These are phyloP conservation scores for Heterobasidion annosum DNA, from an alignment of 1,284 basidiomycete species.

Conservation along the genomic window DNA sequence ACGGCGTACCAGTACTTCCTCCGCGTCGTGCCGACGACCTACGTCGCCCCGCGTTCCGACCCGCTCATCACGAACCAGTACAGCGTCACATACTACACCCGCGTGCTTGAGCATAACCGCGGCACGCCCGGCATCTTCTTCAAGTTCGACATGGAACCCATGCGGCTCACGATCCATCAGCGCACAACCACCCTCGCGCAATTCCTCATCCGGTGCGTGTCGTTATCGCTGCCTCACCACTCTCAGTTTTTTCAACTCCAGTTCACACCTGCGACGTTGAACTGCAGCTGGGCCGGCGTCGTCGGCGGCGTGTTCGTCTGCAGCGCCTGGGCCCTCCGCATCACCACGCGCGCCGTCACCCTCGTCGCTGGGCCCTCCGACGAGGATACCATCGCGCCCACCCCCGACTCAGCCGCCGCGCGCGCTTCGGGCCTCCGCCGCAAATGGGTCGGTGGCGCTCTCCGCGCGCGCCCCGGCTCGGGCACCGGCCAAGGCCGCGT, in stretches of 20 bases:
- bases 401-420: slow-evolving; percentile 31
- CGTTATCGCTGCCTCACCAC: slow-evolving; percentile 10
- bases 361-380: slow-evolving; percentile 59
- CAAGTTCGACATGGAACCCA: slow-evolving; percentile 93
- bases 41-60: slow-evolving; percentile 58
- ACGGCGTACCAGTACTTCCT: slow-evolving; percentile 95
- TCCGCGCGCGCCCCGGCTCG: slow-evolving; percentile 29
- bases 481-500: slow-evolving; percentile 13
- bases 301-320: slow-evolving; percentile 80
- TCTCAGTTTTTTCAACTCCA: neutral
- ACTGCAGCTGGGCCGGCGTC: slow-evolving; percentile 57
- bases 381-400: slow-evolving; percentile 48
- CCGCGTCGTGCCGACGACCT: slow-evolving; percentile 91
- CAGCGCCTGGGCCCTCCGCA: slow-evolving; percentile 66
- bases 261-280: neutral
- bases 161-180: slow-evolving; percentile 80
- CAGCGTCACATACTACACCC: slow-evolving; percentile 89
- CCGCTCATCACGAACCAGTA: slow-evolving; percentile 87
- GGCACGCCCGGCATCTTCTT: slow-evolving; percentile 93
- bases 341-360: slow-evolving; percentile 56
- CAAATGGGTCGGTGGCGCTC: slow-evolving; percentile 36
- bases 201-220: slow-evolving; percentile 67
- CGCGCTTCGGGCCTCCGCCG: slow-evolving; percentile 33
- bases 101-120: slow-evolving; percentile 65
- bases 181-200: slow-evolving; percentile 77